Base-by-base conservation (phyloP, 1,284 basidiomycete species). In the Pseudozyma flocculosa region DNA sequence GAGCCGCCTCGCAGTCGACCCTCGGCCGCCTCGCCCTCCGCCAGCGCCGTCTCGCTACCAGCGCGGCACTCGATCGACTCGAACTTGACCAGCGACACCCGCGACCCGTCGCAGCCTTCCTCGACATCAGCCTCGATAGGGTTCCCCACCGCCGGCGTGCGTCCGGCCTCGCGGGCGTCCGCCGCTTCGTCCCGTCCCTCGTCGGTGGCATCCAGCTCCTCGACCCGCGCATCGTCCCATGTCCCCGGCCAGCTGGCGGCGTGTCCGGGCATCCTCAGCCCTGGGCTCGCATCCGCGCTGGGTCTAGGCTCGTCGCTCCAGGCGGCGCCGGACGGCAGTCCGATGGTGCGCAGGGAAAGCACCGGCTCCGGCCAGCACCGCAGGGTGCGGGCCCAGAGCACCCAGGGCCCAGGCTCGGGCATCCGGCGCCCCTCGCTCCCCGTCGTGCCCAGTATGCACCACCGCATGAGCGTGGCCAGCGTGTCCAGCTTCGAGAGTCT, bases 401-500 rank as follows among this genome's bases (percentile, higher is more conserved):
- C 54, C 17, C 41, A 57, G 23, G 45, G 46, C 38, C 45, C 47
- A n/a, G 48, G 38, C 29, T 29, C 54, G 26, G 44, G 50, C 18
- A 44, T 19, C 1, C 41, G 70, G 29, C 52, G 70, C 19, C 67
- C 69, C 3, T 71, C 68, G 17, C 54, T 74, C 44, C 70, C 72
- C 22, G 61, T 52, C 11, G 57, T 64, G 10, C 53, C 68, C 17
- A 59, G 51, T 44, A 58, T 62, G 50, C 47, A 48, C 4, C 58
- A 66, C 36, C 55, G 72, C 34, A 54, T 67, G 34, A 70, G 67
- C 46, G 61, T 68, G 5, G 53, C 64, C 4, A 68, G 64, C 42
- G 56, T 74, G n/a, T 60, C 69, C 5, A 66, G 61, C 46, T 72
- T 74, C 50, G 72, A 74, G 34, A 66, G 61, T 19, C 44, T 74